Conservation (phyloP, 2,329 filamentous ascomycete species). For the Botrytis porri region DNA sequence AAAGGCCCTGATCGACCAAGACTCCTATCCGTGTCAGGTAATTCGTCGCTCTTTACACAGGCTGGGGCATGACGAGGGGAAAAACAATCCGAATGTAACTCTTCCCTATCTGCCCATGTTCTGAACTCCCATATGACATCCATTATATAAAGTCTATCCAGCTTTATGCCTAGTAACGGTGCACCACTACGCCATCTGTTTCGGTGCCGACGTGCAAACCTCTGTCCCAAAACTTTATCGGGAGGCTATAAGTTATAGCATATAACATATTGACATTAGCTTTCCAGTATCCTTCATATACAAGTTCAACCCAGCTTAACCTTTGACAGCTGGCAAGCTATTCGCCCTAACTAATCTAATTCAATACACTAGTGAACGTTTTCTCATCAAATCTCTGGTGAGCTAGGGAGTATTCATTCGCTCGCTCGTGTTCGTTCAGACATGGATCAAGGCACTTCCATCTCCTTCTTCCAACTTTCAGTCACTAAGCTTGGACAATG, state of each 20-base stretch:
- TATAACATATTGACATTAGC: not conserved
- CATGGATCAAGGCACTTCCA: slow-evolving; percentile 8
- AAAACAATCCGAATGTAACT: not conserved
- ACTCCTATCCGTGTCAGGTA: not conserved
- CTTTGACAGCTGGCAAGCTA: slow-evolving; percentile 10
- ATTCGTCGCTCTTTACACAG: not conserved
- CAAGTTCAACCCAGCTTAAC: not conserved
- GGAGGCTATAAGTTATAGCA: not conserved
- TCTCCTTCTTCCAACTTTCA: not conserved
- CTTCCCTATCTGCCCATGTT: not conserved
- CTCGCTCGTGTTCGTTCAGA: not conserved
- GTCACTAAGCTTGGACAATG: slow-evolving; percentile 8
- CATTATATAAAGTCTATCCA: slow-evolving; percentile 5
- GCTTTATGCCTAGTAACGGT: not conserved
- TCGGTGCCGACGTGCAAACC: not conserved
- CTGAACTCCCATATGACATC: not conserved
- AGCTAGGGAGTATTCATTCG: not conserved
- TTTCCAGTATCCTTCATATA: not conserved
- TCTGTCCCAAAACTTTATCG: not conserved
- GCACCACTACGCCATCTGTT: not conserved
- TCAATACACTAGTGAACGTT: slow-evolving; percentile 5
- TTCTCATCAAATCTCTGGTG: not conserved
- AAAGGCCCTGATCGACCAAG: slow-evolving; percentile 6
- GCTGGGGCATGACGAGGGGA: not conserved
- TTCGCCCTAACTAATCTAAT: not conserved